These are phyloP conservation scores for Dichotomocladium elegans DNA, from an alignment of 371 early-diverging fungal species.

Conservation along the genomic window DNA sequence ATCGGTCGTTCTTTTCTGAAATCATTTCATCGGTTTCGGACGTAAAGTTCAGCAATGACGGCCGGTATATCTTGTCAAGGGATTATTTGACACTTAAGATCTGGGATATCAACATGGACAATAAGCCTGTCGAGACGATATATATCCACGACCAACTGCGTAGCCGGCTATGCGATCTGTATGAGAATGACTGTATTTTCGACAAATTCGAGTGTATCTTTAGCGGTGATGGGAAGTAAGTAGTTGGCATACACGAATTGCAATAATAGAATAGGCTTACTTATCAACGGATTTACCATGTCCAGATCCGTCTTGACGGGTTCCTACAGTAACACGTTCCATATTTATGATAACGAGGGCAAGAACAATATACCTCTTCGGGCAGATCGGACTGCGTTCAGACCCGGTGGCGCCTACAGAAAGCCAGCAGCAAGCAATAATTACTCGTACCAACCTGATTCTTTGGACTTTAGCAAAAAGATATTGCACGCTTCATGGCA, in stretches of 20 bases:
- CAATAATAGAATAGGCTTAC: background rate
- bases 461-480: constrained; percentile 92
- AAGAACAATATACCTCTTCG: constrained; percentile 85
- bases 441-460: constrained; percentile 5
- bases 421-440: constrained; percentile 25
- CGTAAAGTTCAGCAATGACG: constrained; percentile 92
- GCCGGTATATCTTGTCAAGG: constrained; percentile 93
- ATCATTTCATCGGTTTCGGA: constrained; percentile 97
- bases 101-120: constrained; percentile 98
- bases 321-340: constrained; percentile 96
- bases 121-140: constrained; percentile 89
- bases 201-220: constrained; percentile 98
- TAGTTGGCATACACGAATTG: background rate
- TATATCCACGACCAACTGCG: constrained; percentile 92
- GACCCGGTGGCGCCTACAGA: constrained; percentile 58
- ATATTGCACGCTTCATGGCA: constrained; percentile 98
- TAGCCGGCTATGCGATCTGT: constrained; percentile 93
- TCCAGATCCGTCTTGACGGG: constrained; percentile 84
- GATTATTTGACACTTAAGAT: constrained; percentile 95
- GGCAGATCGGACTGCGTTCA: constrained; percentile 96
- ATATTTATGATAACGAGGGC: constrained; percentile 77
- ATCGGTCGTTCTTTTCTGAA: constrained; percentile 96
- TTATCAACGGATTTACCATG: background rate
- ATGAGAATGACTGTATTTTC: constrained; percentile 98
- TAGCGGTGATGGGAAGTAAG: constrained; percentile 81